Percentiles rank a stretch among this genome's conserved stretches.
These are phyloP conservation scores for Striga hermonthica DNA, from an alignment of 305 asterid genomes.

Conservation along the genomic window DNA sequence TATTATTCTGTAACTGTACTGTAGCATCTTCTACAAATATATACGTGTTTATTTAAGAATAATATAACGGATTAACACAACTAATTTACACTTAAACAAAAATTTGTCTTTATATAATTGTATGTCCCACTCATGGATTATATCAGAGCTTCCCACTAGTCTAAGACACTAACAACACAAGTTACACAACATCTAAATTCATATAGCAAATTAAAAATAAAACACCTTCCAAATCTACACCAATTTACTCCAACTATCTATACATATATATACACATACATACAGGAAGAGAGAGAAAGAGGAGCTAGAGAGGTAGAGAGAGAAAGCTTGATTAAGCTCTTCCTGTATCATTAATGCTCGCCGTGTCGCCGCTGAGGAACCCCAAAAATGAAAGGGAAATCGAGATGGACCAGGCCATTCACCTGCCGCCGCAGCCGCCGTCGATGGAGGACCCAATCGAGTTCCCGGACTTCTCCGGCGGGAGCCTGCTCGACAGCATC, in stretches of 20 bases:
- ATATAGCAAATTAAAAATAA: no score
- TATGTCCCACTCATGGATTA: no score
- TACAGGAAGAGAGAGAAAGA: constrained; percentile 2
- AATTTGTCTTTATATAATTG: no score
- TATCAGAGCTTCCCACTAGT: no score
- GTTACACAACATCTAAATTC: not conserved
- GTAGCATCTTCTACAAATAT: no score
- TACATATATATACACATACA: not conserved
- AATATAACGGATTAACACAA: no score
- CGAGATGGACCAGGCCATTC: constrained; percentile 54
- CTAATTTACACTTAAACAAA: no score
- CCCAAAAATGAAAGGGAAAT: constrained; percentile 43
- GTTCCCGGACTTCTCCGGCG: constrained; percentile 53
- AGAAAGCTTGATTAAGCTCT: not conserved
- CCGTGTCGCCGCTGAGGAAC: constrained; percentile 57
- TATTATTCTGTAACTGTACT: no score
- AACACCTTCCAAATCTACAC: not conserved
- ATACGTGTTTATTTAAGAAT: no score
- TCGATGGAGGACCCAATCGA: constrained; percentile 38
- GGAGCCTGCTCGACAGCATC: constrained; percentile 64
- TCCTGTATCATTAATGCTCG: constrained; percentile 48
- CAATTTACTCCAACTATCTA: not conserved
- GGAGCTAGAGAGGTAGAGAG: not conserved
- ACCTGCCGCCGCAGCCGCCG: constrained; percentile 17
- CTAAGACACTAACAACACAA: no score